Evolutionary conservation across 2,329 filamentous ascomycete genomes (phyloP), one percentile per base, ranked within the genome.

Genomic region (Colletotrichum somersetense): DNA sequence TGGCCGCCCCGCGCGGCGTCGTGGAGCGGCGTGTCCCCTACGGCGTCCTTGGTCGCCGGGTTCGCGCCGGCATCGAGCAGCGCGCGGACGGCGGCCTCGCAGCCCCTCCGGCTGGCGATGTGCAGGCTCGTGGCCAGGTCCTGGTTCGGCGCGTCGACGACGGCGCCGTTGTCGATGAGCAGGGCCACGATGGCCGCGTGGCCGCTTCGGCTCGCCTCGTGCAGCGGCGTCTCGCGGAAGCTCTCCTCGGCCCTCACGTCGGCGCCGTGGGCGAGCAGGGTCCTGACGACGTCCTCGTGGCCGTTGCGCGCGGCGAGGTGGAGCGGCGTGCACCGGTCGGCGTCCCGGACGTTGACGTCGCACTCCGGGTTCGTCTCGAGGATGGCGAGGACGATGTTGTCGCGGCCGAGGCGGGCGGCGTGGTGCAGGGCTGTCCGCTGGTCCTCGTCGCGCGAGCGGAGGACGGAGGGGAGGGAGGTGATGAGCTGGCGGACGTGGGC

Each of bases 11-110:
- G 26, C 5, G 73, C 73, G 2, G 74, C 73, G 3, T 74, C 73
- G 26, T 74, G 67, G 0, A 75, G 68, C 33, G 73, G 73, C 40
- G 73, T 75, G 40, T 75, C 73, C 35, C 73, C 73, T 3, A 74
- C 73, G 16, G 66, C 69, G 30, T 75, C 73, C 35, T 52, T 68
- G 40, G 73, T 75, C n/a, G 64, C 72, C 14, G 73, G 73, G 30
- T 75, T 75, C 20, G 73, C 72, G 4, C 73, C 73, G 5, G 68
- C 57, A 0, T 65, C 68, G 8, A 75, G 55, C 26, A 75, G 20
- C 11, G 48, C 62, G 1, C 35, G 33, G 1, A 75, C 62, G 46
- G 64, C 73, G 0, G 4, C 58, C 35, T 44, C 65, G 35, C 68
- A 58, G 16, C 73, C 73, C 0, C 72, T 10, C 0, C 73, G 26